phyloP scores from a whole-genome alignment of 2,329 filamentous ascomycete genomes.

The Fusarium sp. region DNA sequence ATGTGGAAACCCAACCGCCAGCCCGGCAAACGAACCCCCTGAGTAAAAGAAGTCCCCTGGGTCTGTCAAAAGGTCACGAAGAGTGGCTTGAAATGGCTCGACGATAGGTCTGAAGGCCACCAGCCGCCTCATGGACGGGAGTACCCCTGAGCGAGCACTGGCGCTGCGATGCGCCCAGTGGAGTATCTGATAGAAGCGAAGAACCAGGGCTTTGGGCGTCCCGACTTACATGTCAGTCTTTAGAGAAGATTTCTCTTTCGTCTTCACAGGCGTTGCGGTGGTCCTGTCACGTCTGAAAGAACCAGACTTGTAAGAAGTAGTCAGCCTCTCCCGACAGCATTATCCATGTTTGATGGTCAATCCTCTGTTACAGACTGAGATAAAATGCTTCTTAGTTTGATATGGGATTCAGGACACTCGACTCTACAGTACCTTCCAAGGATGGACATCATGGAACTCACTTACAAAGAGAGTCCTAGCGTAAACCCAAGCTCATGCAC shows the following conservation, averaged over 20 bases:
- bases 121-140: slow-evolving; percentile 29
- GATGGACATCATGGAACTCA: slow-evolving; percentile 16
- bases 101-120: slow-evolving; percentile 24
- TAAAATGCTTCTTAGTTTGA: slow-evolving; percentile 13
- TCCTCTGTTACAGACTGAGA: slow-evolving; percentile 22
- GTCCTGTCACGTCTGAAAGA: not conserved
- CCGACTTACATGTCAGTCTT: slow-evolving; percentile 38
- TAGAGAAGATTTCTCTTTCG: slow-evolving; percentile 10
- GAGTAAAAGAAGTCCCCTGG: slow-evolving; percentile 24
- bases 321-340: not conserved
- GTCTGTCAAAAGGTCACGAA: slow-evolving; percentile 23
- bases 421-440: not conserved
- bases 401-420: slow-evolving; percentile 22
- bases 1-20: slow-evolving; percentile 35
- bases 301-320: not conserved
- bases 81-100: slow-evolving; percentile 30
- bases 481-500: slow-evolving; percentile 9
- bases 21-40: slow-evolving; percentile 37
- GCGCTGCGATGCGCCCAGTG: slow-evolving; percentile 47
- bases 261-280: slow-evolving; percentile 9
- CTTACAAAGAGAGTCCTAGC: slow-evolving; percentile 20
- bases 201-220: slow-evolving; percentile 26
- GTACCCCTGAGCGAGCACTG: slow-evolving; percentile 42
- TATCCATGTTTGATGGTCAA: not conserved
- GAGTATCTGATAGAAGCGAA: slow-evolving; percentile 20